Conservation (phyloP, 1,284 basidiomycete genomes). For the Lentinula novae-zelandiae region DNA sequence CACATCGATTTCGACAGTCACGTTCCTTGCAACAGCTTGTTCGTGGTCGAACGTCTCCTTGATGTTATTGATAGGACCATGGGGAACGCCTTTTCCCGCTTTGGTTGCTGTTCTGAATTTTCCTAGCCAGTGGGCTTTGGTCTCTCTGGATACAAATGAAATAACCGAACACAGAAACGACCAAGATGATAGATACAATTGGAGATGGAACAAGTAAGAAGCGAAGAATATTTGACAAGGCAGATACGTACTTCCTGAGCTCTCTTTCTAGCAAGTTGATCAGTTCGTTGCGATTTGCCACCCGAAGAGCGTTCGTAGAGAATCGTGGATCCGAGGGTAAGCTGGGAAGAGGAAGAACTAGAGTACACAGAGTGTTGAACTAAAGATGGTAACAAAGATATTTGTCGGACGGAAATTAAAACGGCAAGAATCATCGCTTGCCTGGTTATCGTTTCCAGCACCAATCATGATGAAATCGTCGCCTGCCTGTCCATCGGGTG, state of each 20-base stretch:
- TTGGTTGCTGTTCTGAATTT: slow-evolving; percentile 57
- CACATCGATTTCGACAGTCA: slow-evolving; percentile 45
- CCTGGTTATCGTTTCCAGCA: slow-evolving; percentile 89
- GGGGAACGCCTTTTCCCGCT: slow-evolving; percentile 74
- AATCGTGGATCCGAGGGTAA: slow-evolving; percentile 63
- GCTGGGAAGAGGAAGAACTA: slow-evolving; percentile 56
- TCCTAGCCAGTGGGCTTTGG: slow-evolving; percentile 71
- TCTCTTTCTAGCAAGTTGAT: slow-evolving; percentile 68
- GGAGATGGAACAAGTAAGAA: background rate
- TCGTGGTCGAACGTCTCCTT: slow-evolving; percentile 89
- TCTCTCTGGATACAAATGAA: slow-evolving; percentile 25
- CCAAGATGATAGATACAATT: too few relatives aligned
- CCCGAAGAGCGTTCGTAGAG: slow-evolving; percentile 71
- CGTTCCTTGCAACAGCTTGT: slow-evolving; percentile 54
- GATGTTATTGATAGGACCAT: slow-evolving; percentile 93
- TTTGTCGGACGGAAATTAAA: background rate
- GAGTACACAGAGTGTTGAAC: slow-evolving; percentile 66
- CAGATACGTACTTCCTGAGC: slow-evolving; percentile 36
- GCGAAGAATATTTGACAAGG: background rate
- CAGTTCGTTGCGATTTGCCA: slow-evolving; percentile 72
- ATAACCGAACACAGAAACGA: too few relatives aligned
- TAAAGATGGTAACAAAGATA: slow-evolving; percentile 27
- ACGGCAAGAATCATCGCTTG: slow-evolving; percentile 25
- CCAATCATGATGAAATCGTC: slow-evolving; percentile 94
- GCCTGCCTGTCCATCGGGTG: background rate